These are phyloP conservation scores for Aspergillus fumigatiaffinis DNA, from an alignment of 2,329 filamentous ascomycete genomes.

Conservation along the genomic window DNA sequence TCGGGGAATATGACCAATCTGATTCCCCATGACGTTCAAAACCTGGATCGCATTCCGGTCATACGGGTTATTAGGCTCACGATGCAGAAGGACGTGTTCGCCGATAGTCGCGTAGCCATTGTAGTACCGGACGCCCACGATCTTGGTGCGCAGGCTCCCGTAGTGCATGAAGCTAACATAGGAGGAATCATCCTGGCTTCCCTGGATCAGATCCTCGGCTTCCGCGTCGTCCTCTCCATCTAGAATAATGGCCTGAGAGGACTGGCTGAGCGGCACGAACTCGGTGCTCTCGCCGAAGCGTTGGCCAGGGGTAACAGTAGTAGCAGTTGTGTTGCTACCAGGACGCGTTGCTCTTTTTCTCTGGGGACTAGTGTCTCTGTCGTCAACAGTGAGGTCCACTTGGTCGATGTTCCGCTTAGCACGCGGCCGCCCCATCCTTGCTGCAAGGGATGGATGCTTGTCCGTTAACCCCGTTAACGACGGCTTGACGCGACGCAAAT, in stretches of 20 bases:
- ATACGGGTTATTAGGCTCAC: conserved; percentile 67
- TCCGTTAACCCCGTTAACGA: not conserved
- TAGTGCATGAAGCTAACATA: conserved; percentile 36
- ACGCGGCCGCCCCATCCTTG: conserved; percentile 8
- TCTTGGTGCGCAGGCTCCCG: conserved; percentile 48
- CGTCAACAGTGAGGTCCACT: conserved; percentile 27
- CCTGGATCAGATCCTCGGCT: conserved; percentile 29
- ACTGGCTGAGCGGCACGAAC: conserved; percentile 30
- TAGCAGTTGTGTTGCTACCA: not conserved
- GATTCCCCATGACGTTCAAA: conserved; percentile 67
- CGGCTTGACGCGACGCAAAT: not conserved
- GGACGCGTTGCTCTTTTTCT: conserved; percentile 7
- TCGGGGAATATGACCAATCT: conserved; percentile 76
- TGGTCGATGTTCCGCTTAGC: conserved; percentile 23
- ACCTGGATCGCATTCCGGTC: conserved; percentile 75
- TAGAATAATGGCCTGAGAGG: conserved; percentile 21
- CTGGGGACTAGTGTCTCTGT: conserved; percentile 7
- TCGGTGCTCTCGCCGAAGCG: conserved; percentile 26
- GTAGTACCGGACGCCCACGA: conserved; percentile 63
- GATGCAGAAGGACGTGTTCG: conserved; percentile 59
- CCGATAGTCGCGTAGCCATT: conserved; percentile 58
- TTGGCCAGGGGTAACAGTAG: conserved; percentile 16
- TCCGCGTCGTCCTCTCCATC: conserved; percentile 36
- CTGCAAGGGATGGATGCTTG: not conserved
- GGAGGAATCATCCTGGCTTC: conserved; percentile 34